These are phyloP conservation scores for Bassia scoparia DNA, from an alignment of 148 eudicot genomes.

Conservation along the genomic window DNA sequence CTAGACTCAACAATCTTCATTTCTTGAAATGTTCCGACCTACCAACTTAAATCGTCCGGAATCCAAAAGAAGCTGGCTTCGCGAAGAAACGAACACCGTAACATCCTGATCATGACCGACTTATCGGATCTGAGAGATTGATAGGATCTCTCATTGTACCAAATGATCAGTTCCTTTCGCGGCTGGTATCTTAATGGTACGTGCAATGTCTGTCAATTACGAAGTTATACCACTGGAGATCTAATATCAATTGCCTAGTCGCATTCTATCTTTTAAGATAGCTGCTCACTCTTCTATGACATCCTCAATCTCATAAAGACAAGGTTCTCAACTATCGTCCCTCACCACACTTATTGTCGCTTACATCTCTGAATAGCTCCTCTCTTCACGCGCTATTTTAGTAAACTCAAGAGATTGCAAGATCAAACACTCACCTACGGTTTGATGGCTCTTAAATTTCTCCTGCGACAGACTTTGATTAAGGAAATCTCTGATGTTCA, in stretches of 20 bases:
- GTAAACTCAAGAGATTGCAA: constrained; percentile 5
- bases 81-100: no score
- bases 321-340: constrained; percentile 17
- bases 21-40: constrained; percentile 1
- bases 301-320: constrained; percentile 27
- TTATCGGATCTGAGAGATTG: background rate
- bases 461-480: background rate
- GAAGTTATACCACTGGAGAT: no score
- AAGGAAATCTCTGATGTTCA: background rate
- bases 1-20: constrained; percentile 3
- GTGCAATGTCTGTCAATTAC: background rate
- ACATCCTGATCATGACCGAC: background rate
- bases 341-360: constrained; percentile 18
- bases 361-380: constrained; percentile 14
- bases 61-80: background rate
- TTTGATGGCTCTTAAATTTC: constrained; percentile 9
- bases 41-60: no score
- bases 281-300: constrained; percentile 16
- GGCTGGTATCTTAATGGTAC: constrained; percentile 5
- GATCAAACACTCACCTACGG: constrained; percentile 13
- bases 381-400: constrained; percentile 16
- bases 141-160: background rate
- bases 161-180: background rate
- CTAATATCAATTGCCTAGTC: no score
- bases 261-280: background rate